Evolutionary conservation across 139 green algal species (phyloP), one percentile per base, ranked within the genome.

Genomic region (Micromonas commoda): DNA sequence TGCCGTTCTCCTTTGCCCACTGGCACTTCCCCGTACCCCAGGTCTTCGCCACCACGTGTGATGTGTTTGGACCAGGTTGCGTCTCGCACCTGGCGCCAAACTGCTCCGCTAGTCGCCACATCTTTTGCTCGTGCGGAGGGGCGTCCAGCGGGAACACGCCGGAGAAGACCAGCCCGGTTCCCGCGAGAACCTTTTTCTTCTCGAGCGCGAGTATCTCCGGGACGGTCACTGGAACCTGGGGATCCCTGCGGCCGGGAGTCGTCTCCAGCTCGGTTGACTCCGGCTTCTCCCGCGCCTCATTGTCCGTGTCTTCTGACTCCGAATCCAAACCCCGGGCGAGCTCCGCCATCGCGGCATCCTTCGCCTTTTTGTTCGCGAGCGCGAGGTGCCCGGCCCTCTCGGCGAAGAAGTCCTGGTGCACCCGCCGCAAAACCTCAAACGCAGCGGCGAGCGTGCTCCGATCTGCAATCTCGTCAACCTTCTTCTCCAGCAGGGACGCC

Each of bases 141-240:
- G 2, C n/a, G 33, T 84, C 33, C 4, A 84, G 74, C 1, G 91
- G 88, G 81, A 94, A 90, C 35, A 93, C 87, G 37, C 85, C 81
- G 73, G 83, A 92, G 84, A 97, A 96, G 0, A 89, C 81, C 1
- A 97, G 57, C 35, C 77, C 64, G 71, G 85, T 87, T n/a, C 90
- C 91, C 3, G 51, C 2, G 61, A 95, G 78, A n/a, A 92, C 81
- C 1, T 32, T 9, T 21, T 67, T 32, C 34, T 85, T 80, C 57
- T 82, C 53, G 28, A 33, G 31, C 24, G 64, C n/a, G 70, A 93
- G 83, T 31, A 82, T 63, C 31, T 75, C 26, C 21, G 89, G 84
- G 45, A 57, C 45, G 45, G 45, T 57, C 9, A 57, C 45, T 9
- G 45, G 45, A 16, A 57, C 16, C 9, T 16, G 45, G 9, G 45